Evolutionary conservation across 768 basidiomycete species (phyloP).

Genomic region (Rhizopogon salebrosus): DNA sequence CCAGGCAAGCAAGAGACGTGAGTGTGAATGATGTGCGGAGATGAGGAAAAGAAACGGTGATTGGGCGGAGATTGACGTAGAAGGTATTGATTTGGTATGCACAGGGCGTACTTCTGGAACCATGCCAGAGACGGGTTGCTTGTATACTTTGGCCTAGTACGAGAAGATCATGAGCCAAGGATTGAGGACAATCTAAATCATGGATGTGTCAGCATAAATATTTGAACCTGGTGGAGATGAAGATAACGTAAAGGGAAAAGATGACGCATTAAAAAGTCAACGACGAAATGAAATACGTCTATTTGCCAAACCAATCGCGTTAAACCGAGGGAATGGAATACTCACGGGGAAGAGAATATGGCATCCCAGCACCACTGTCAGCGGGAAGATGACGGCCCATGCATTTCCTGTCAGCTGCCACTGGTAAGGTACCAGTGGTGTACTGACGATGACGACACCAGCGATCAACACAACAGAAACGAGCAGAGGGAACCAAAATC

Average conservation of each 20-base stretch:
- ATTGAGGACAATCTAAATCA: constrained; percentile 68
- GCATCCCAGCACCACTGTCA: constrained; percentile 60
- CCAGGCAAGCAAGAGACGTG: too few relatives aligned
- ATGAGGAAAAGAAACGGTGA: neutral
- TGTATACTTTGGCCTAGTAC: constrained; percentile 30
- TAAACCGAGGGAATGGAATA: too few relatives aligned
- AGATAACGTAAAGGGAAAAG: constrained; percentile 21
- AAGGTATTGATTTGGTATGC: neutral
- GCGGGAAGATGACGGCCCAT: constrained; percentile 76
- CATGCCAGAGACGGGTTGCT: too few relatives aligned
- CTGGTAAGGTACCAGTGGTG: constrained; percentile 50
- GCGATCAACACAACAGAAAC: constrained; percentile 46
- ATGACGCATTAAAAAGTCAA: constrained; percentile 20
- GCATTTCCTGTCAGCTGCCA: constrained; percentile 57
- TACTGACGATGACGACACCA: constrained; percentile 55
- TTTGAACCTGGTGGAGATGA: neutral
- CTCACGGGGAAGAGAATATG: constrained; percentile 76
- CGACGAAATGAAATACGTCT: neutral
- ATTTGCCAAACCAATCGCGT: neutral
- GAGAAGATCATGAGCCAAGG: constrained; percentile 89
- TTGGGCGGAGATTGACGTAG: neutral
- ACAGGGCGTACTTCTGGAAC: too few relatives aligned
- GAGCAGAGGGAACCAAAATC: constrained; percentile 36
- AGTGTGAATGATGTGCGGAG: neutral
- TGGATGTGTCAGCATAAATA: constrained; percentile 12